phyloP scores from a whole-genome alignment of 2,329 filamentous ascomycete genomes.

The Fusarium burgessii region DNA sequence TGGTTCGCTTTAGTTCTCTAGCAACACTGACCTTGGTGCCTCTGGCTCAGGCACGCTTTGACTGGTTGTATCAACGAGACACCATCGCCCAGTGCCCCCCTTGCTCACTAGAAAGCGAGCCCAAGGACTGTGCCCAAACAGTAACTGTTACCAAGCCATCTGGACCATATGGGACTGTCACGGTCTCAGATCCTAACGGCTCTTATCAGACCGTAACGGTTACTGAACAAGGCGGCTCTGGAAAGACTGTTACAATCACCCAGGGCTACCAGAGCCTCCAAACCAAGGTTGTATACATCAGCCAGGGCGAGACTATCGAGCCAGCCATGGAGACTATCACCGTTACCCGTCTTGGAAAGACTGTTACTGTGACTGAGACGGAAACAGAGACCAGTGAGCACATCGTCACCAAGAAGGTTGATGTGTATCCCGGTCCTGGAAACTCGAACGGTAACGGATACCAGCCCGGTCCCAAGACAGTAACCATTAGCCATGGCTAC shows the following conservation, averaged over 20 bases:
- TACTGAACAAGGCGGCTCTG: conserved; percentile 22
- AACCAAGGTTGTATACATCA: conserved; percentile 38
- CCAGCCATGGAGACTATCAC: conserved; percentile 46
- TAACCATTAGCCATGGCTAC: conserved; percentile 26
- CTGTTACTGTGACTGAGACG: conserved; percentile 43
- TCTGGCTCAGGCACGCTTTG: conserved; percentile 45
- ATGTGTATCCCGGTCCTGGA: conserved; percentile 26
- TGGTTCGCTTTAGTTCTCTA: conserved; percentile 45
- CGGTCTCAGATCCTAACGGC: conserved; percentile 26
- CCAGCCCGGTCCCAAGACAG: conserved; percentile 21
- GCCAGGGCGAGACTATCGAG: conserved; percentile 31
- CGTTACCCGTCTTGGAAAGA: conserved; percentile 41
- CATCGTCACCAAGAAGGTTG: conserved; percentile 40
- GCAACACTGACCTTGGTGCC: conserved; percentile 45
- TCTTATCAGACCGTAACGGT: conserved; percentile 36
- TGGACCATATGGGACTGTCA: conserved; percentile 30
- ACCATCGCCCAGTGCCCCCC: conserved; percentile 47
- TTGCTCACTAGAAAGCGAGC: conserved; percentile 40
- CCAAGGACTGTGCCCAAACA: conserved; percentile 29
- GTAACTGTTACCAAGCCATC: conserved; percentile 47
- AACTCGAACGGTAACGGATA: conserved; percentile 15
- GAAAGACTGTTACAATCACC: conserved; percentile 33
- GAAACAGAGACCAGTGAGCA: conserved; percentile 36
- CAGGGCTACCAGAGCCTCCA: conserved; percentile 27
- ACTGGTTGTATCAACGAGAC: conserved; percentile 34